phyloP scores from a whole-genome alignment of 441 rosid genomes.

The Pelargonium exstipulatum region DNA sequence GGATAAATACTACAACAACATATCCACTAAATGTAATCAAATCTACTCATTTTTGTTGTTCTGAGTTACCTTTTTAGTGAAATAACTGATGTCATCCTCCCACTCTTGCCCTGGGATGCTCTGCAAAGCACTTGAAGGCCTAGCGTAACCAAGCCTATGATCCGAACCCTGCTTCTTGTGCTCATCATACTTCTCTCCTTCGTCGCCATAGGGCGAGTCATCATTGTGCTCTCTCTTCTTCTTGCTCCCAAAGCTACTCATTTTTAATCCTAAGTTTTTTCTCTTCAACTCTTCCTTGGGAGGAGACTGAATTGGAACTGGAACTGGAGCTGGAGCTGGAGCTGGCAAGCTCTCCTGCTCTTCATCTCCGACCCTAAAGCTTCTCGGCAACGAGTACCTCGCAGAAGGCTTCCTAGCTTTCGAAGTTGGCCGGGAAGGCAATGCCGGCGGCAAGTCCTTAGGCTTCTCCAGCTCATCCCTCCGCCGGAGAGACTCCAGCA shows the following conservation, averaged over 20 bases:
- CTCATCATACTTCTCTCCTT: constrained; percentile 26
- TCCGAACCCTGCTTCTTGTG: not conserved
- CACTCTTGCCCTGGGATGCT: constrained; percentile 36
- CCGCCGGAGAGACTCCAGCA: constrained; percentile 75
- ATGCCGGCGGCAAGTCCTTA: constrained; percentile 78
- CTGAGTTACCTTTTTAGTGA: constrained; percentile 65
- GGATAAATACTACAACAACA: not conserved
- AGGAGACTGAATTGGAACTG: not conserved
- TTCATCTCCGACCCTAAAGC: not conserved
- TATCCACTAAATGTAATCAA: not conserved
- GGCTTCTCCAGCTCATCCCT: constrained; percentile 66
- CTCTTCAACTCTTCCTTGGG: constrained; percentile 12
- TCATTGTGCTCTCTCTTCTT: constrained; percentile 46
- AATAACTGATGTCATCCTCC: constrained; percentile 69
- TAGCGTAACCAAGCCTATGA: constrained; percentile 16
- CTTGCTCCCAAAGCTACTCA: constrained; percentile 76
- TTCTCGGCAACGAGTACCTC: constrained; percentile 59
- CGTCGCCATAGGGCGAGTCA: constrained; percentile 55
- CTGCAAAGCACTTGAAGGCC: constrained; percentile 3
- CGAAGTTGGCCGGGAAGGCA: constrained; percentile 86
- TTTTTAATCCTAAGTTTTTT: constrained; percentile 34
- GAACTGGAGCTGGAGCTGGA: not conserved
- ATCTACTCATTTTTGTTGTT: not conserved
- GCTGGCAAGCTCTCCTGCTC: constrained; percentile 17
- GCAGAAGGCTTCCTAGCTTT: constrained; percentile 80